Evolutionary conservation across 2,329 filamentous ascomycete genomes (phyloP).

Genomic region (Colletotrichum tabaci): DNA sequence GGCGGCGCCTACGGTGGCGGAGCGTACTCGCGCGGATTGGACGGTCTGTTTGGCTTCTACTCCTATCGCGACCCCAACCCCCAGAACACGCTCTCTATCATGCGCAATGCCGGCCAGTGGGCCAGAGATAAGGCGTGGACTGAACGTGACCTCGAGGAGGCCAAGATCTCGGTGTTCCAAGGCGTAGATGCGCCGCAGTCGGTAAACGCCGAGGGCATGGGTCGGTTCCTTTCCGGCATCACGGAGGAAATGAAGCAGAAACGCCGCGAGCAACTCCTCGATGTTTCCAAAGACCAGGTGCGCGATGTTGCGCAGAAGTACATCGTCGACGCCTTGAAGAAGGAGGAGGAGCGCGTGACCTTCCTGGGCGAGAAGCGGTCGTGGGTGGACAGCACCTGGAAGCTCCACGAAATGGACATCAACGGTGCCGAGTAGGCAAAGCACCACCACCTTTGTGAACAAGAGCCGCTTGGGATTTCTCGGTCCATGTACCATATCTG

Average conservation of each 20-base stretch:
- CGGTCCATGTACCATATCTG: slow-evolving; percentile 28
- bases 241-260: slow-evolving; percentile 91
- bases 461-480: not conserved
- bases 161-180: slow-evolving; percentile 96
- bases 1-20: slow-evolving; percentile 96
- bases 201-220: slow-evolving; percentile 90
- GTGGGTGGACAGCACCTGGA: slow-evolving; percentile 84
- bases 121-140: slow-evolving; percentile 87
- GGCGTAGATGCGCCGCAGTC: slow-evolving; percentile 88
- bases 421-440: slow-evolving; percentile 56
- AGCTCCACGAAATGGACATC: slow-evolving; percentile 81
- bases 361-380: slow-evolving; percentile 88
- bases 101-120: slow-evolving; percentile 86
- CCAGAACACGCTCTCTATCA: slow-evolving; percentile 87
- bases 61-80: slow-evolving; percentile 98
- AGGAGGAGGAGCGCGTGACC: slow-evolving; percentile 73
- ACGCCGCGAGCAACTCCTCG: slow-evolving; percentile 86
- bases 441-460: not conserved
- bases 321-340: slow-evolving; percentile 77
- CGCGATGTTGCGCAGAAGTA: slow-evolving; percentile 86
- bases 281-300: slow-evolving; percentile 87
- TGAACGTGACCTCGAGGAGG: slow-evolving; percentile 90
- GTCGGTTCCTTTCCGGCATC: slow-evolving; percentile 86
- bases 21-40: slow-evolving; percentile 84
- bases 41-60: slow-evolving; percentile 94